Percentiles rank a stretch among this genome's conserved stretches.
Conservation (phyloP, 2,329 filamentous ascomycete species). For the Daldinia sp. region DNA sequence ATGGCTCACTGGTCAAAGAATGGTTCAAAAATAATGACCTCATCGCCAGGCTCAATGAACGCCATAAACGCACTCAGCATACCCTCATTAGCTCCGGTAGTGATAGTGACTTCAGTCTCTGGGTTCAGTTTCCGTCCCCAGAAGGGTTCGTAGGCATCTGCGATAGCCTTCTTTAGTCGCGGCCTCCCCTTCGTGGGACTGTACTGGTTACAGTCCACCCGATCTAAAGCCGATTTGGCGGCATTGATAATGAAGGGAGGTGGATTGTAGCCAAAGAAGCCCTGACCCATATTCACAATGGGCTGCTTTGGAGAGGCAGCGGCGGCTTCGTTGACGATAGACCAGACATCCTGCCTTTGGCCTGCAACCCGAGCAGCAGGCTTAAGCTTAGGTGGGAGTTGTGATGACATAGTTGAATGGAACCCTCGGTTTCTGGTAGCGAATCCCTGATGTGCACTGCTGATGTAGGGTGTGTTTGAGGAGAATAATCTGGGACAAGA, state of each 20-base stretch:
- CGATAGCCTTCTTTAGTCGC: conserved; percentile 90
- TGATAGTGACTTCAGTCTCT: conserved; percentile 93
- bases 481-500: conserved; percentile 22
- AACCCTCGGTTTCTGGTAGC: conserved; percentile 38
- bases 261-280: conserved; percentile 93
- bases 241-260: conserved; percentile 91
- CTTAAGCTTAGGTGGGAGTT: conserved; percentile 60
- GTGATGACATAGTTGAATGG: conserved; percentile 55
- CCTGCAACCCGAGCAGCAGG: conserved; percentile 64
- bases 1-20: conserved; percentile 90
- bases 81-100: conserved; percentile 89
- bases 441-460: conserved; percentile 7
- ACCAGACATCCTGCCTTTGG: conserved; percentile 67
- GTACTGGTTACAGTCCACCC: conserved; percentile 98
- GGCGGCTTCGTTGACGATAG: conserved; percentile 75
- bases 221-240: conserved; percentile 88
- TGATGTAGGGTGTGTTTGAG: conserved; percentile 15
- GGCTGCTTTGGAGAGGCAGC: conserved; percentile 72
- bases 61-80: conserved; percentile 99
- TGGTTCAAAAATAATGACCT: conserved; percentile 97
- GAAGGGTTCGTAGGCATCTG: conserved; percentile 89
- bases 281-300: conserved; percentile 74
- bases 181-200: conserved; percentile 94
- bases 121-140: conserved; percentile 87
- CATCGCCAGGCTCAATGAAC: conserved; percentile 93